Evolutionary conservation across 1,139 yeast species (phyloP), one percentile per base, ranked within the genome.

Genomic region (Hyphopichia burtonii): DNA sequence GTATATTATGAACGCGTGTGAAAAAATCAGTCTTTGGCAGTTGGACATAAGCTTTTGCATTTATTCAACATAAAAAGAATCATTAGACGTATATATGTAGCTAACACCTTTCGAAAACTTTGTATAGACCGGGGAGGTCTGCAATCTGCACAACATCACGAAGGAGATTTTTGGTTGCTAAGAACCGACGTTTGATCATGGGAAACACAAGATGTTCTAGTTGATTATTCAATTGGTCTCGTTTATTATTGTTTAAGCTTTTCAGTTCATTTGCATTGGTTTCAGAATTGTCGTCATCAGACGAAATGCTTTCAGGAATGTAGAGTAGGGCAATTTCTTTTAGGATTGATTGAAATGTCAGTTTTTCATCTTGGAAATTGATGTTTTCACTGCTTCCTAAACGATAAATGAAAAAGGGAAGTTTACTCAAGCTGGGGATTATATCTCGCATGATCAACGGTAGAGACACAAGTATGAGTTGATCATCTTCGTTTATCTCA

Each of bases 81-180:
- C 23, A 20, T 20, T 20, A 20, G 23, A 20, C 23, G 8, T 20
- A n/a, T 20, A 20, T 6, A 5, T 5, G 11, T 9, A 8, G 11
- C 11, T 25, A 90, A 58, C 99, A 93, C 56, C 99, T 73, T 65
- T 93, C 99, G 68, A 93, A 93, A 4, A 94, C 96, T 54, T 75
- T 80, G 63, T 94, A 94, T 42, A 94, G 66, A 0, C 96, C 96
- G 1, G 98, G 98, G 34, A 94, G 66, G 57, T 86, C 91, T 0
- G 99, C 98, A 34, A 94, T 80, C 59, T 93, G 96, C 2, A 87
- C 76, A 5, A 90, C 80, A 45, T 80, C 83, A 17, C 71, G 58
- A 2, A 63, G 51, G 27, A 90, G 53, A 4, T 55, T 56, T 17
- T 66, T 67, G 0, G 96, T 79, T 0, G 94, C 96, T 16, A 89